Evolutionary conservation across 192 early-diverging fungal genomes (phyloP), one percentile per base, ranked within the genome.

Genomic region (Coemansia sp.): DNA sequence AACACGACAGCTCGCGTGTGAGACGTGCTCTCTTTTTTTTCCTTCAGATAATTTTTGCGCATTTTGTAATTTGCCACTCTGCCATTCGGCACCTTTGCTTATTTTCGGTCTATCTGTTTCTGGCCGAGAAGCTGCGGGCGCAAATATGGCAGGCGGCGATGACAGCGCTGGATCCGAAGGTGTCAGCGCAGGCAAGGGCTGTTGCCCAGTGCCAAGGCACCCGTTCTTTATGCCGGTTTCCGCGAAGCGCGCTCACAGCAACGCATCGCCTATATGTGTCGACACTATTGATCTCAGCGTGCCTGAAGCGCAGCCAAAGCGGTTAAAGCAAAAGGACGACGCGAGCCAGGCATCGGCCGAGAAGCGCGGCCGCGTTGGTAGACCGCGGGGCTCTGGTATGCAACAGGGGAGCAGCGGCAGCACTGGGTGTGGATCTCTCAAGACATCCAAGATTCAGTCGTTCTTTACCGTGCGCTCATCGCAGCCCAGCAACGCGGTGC

Each of bases 171-270:
- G 19, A 20, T 53, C 1, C 29, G 47, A 49, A 27, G 47, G 15
- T 49, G 10, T 14, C 3, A 32, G 51, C 27, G 6, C 51, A 17
- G 14, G 27, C 20, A 27, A 24, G 19, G 6, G 49, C 15, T 17
- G 20, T 29, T 22, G 19, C 17, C 38, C 61, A 41, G 61, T 6
- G 40, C 15, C 61, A 38, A 27, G 56, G 20, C 77, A 74, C 38
- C 65, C 77, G n/a, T 80, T 80, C 41, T 80, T 80, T 51, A 65
- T 58, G 64, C 70, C 73, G 3, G 22, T 62, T 20, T 59, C 78
- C 10, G 38, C 60, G 15, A 74, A 75, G 46, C 72, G 78, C 24
- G 29, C 69, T 29, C 46, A 53, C 51, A 53, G 51, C 51, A 53
- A 27, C 27, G 27, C 27, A 5, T 53, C 29, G 51, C 51, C 51